Conservation (phyloP, 2,329 filamentous ascomycete species). For the Fusarium aywerte region DNA sequence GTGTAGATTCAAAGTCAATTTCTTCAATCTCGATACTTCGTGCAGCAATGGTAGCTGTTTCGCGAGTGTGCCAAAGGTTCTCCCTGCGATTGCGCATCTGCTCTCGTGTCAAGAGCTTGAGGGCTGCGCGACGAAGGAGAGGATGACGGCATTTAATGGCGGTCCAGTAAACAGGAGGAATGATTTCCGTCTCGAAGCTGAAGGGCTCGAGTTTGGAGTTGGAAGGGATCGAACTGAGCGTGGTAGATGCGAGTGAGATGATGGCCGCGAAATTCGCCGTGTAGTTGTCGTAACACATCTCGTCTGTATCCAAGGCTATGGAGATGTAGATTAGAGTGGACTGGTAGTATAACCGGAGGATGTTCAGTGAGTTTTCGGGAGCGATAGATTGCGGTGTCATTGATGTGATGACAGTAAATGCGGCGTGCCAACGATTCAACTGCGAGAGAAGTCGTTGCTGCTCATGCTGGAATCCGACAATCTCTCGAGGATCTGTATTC, state of each 20-base stretch:
- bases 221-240: constrained; percentile 37
- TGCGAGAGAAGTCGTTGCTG: constrained; percentile 50
- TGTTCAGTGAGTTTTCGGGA: constrained; percentile 34
- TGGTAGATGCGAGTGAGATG: constrained; percentile 49
- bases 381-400: constrained; percentile 34
- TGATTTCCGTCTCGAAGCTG: constrained; percentile 56
- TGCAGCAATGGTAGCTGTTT: constrained; percentile 49
- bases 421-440: constrained; percentile 47
- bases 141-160: constrained; percentile 56
- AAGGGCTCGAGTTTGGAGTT: constrained; percentile 46
- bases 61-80: constrained; percentile 53
- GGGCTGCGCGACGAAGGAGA: constrained; percentile 52
- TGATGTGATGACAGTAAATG: constrained; percentile 47
- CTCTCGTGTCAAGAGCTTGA: constrained; percentile 50
- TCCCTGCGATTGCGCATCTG: constrained; percentile 51
- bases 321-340: constrained; percentile 50
- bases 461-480: constrained; percentile 45
- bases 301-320: constrained; percentile 45
- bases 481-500: constrained; percentile 37
- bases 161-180: constrained; percentile 57
- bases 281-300: constrained; percentile 52
- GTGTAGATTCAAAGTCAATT: not conserved
- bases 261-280: constrained; percentile 52
- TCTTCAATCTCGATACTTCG: constrained; percentile 54
- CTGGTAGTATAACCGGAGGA: constrained; percentile 54